A percentile compares a stretch with the other conserved stretches of the same genome.
phyloP scores from a whole-genome alignment of 768 basidiomycete species.

The Macrolepiota fuliginosa region DNA sequence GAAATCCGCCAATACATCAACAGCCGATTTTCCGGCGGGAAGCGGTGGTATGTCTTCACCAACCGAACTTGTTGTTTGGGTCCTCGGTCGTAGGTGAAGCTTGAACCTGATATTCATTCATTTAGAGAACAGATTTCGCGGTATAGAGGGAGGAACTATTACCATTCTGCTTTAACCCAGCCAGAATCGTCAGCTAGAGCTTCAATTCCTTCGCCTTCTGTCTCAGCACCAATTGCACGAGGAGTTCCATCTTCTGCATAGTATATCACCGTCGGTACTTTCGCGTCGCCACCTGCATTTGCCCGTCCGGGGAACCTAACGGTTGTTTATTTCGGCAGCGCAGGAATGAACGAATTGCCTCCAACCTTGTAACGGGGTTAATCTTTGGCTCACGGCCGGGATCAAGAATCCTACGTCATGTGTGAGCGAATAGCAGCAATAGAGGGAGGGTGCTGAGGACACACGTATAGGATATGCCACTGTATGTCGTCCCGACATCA shows the following conservation, averaged over 20 bases:
- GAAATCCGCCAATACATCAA: conserved; percentile 39
- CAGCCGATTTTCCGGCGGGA: conserved; percentile 30
- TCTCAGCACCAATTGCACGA: conserved; percentile 42
- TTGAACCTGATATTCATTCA: conserved; percentile 25
- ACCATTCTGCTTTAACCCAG: conserved; percentile 48
- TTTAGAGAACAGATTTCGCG: conserved; percentile 9
- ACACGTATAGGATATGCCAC: no score
- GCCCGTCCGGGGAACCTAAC: conserved; percentile 43
- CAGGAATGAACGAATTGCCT: background rate
- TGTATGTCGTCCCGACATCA: no score
- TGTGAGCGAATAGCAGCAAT: background rate
- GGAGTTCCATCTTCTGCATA: conserved; percentile 38
- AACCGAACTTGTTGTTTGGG: background rate
- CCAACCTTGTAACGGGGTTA: conserved; percentile 20
- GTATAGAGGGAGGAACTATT: conserved; percentile 20
- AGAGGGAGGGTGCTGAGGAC: conserved; percentile 11
- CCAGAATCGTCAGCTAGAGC: conserved; percentile 39
- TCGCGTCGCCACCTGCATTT: conserved; percentile 38
- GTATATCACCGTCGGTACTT: conserved; percentile 45
- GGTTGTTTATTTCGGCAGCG: background rate
- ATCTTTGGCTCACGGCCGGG: conserved; percentile 26
- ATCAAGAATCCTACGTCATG: conserved; percentile 30
- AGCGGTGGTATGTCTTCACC: conserved; percentile 20
- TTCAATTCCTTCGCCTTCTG: conserved; percentile 31
- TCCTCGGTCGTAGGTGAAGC: conserved; percentile 15